phyloP scores from a whole-genome alignment of 192 early-diverging fungal species.

The Backusella morwellensis region DNA sequence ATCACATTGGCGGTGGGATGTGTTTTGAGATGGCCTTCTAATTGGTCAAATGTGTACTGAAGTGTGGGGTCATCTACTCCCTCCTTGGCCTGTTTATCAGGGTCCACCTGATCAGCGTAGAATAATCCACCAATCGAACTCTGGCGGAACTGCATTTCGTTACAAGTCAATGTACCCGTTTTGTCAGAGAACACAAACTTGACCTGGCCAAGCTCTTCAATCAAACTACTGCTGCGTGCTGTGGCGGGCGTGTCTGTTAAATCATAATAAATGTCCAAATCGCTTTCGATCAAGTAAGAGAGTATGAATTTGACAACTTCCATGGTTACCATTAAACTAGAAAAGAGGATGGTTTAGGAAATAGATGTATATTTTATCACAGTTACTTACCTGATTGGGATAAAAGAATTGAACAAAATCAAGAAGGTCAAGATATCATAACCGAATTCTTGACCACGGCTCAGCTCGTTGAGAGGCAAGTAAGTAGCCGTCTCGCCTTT shows the following conservation, averaged over 20 bases:
- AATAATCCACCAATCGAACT: constrained; percentile 88
- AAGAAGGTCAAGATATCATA: constrained; percentile 94
- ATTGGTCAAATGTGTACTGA: constrained; percentile 60
- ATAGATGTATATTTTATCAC: not conserved
- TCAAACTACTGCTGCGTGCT: constrained; percentile 86
- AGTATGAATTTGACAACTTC: constrained; percentile 96
- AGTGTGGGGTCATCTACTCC: constrained; percentile 64
- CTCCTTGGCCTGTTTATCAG: constrained; percentile 79
- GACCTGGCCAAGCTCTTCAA: constrained; percentile 92
- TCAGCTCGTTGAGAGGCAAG: constrained; percentile 24
- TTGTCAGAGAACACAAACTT: constrained; percentile 99
- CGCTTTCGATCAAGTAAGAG: constrained; percentile 84
- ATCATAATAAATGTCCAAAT: constrained; percentile 96
- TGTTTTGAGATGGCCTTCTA: constrained; percentile 55
- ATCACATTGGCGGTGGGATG: constrained; percentile 69
- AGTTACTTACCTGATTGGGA: constrained; percentile 76
- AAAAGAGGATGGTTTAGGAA: constrained; percentile 25
- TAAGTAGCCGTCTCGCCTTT: constrained; percentile 47
- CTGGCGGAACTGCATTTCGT: constrained; percentile 87
- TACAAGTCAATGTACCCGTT: constrained; percentile 85
- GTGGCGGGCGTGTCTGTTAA: constrained; percentile 88
- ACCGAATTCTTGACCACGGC: constrained; percentile 60
- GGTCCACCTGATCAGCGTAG: constrained; percentile 89
- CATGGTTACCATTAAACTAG: constrained; percentile 97
- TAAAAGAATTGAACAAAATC: constrained; percentile 98